These are phyloP conservation scores for Trichosporon asahii DNA, from an alignment of 1,284 basidiomycete genomes.

Conservation along the genomic window DNA sequence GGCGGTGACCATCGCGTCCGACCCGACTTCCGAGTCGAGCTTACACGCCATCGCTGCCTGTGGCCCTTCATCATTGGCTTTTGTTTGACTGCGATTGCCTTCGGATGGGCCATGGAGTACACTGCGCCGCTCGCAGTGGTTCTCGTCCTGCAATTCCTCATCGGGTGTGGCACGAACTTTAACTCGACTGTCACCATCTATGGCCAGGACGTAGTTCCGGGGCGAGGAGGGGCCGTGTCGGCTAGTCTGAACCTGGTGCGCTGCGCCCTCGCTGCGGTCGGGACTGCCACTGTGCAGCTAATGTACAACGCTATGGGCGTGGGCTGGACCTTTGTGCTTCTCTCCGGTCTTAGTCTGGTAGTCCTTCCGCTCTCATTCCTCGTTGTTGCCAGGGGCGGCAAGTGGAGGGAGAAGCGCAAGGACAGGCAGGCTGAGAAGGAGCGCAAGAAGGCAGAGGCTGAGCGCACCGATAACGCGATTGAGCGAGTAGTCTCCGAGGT, in stretches of 20 bases:
- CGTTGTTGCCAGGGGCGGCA: slow-evolving; percentile 7
- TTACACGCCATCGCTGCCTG: slow-evolving; percentile 34
- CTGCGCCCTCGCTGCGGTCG: slow-evolving; percentile 48
- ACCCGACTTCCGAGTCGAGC: slow-evolving; percentile 44
- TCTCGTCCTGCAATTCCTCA: slow-evolving; percentile 38
- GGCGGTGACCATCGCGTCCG: slow-evolving; percentile 43
- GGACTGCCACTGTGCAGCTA: slow-evolving; percentile 40
- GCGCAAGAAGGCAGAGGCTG: background rate
- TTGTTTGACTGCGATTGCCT: slow-evolving; percentile 26
- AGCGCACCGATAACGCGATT: background rate
- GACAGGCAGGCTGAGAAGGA: background rate
- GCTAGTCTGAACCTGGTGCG: slow-evolving; percentile 50
- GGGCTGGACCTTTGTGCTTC: slow-evolving; percentile 49
- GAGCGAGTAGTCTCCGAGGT: background rate
- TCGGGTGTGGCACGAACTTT: slow-evolving; percentile 38
- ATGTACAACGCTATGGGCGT: slow-evolving; percentile 42
- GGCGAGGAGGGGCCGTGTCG: slow-evolving; percentile 46
- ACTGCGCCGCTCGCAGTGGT: slow-evolving; percentile 38
- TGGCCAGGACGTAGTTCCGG: slow-evolving; percentile 46
- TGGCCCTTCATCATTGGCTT: slow-evolving; percentile 36
- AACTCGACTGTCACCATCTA: slow-evolving; percentile 42
- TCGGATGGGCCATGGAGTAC: slow-evolving; percentile 43
- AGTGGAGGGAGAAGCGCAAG: background rate
- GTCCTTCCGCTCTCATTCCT: slow-evolving; percentile 10
- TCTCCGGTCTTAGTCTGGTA: slow-evolving; percentile 37